A percentile compares a stretch with the other conserved stretches of the same genome.
These are phyloP conservation scores for Diplodia seriata DNA, from an alignment of 2,329 filamentous ascomycete species.

Conservation along the genomic window DNA sequence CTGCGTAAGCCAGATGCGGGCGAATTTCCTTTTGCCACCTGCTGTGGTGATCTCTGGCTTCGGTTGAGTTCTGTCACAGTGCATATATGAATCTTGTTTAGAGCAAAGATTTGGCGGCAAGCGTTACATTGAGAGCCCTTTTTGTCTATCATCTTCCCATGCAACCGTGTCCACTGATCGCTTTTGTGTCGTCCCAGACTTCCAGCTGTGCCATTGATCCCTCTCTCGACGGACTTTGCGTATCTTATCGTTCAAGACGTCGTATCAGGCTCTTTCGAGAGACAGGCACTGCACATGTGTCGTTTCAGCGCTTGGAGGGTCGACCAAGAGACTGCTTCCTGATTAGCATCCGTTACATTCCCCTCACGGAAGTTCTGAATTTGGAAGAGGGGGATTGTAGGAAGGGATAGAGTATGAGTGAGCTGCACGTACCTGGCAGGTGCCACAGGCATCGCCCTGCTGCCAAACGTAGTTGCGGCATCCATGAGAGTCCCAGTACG, in stretches of 20 bases:
- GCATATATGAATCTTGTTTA: neutral
- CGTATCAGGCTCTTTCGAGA: neutral
- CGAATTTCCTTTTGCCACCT: too few relatives aligned
- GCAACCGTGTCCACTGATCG: neutral
- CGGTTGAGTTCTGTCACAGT: neutral
- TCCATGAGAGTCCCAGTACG: constrained; percentile 17
- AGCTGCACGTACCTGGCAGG: constrained; percentile 25
- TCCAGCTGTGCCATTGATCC: neutral
- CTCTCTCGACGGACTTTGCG: neutral
- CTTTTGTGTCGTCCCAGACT: neutral
- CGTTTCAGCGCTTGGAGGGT: neutral
- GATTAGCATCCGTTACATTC: neutral
- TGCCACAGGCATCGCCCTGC: constrained; percentile 28
- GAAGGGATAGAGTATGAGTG: neutral
- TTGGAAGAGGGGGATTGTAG: too few relatives aligned
- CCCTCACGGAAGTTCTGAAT: too few relatives aligned
- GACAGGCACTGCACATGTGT: neutral
- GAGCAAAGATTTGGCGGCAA: neutral
- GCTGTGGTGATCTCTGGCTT: neutral
- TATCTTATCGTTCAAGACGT: neutral
- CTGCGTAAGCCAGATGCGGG: neutral
- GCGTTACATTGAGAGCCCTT: neutral
- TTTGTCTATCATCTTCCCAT: neutral
- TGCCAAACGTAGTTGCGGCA: constrained; percentile 32
- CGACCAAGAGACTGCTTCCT: constrained; percentile 9